Evolutionary conservation across 192 early-diverging fungal species (phyloP), one percentile per base, ranked within the genome.

Genomic region (Backusella morwellensis): DNA sequence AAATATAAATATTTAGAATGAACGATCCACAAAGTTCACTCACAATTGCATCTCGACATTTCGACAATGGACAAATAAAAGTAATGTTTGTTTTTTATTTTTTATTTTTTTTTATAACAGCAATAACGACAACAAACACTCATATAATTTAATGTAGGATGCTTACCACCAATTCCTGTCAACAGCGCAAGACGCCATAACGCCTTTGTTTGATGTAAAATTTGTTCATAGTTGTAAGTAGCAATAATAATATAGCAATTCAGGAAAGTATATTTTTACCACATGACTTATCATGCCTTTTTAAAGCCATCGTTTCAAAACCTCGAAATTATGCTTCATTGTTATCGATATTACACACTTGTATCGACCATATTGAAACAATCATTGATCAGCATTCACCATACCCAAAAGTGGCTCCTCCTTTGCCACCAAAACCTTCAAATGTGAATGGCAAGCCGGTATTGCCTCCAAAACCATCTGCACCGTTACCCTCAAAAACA

Each of bases 51-150:
- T 44, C 63, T 17, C 76, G 70, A 7, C 32, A 77, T 56, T 73
- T 73, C 47, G 68, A 77, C 34, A 69, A 81, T 66, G 80, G 76
- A 5, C 76, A 77, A 56, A 75, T 81, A 36, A 81, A 81, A 76
- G 80, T 81, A 75, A 68, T 32, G 8, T 11, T 4, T 74, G 23
- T 23, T 26, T 73, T 32, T 68, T 26, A 1, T 29, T 42, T 15
- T 73, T 29, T 68, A 19, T 1, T 32, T 42, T 17, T 23, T 32
- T 32, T 19, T 68, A 8, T 26, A 54, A 36, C 42, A 8, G 12
- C 17, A 12, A 34, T 40, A 56, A 8, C n/a, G 35, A 38, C n/a
- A 38, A 40, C 17, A 35, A 35, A 68, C 34, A 67, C 7, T 67
- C 7, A 67, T 29, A 35, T 68, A 59, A 59, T 59, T 35, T 21